These are phyloP conservation scores for Ophiostoma perfectum DNA, from an alignment of 2,329 filamentous ascomycete species.

Conservation along the genomic window DNA sequence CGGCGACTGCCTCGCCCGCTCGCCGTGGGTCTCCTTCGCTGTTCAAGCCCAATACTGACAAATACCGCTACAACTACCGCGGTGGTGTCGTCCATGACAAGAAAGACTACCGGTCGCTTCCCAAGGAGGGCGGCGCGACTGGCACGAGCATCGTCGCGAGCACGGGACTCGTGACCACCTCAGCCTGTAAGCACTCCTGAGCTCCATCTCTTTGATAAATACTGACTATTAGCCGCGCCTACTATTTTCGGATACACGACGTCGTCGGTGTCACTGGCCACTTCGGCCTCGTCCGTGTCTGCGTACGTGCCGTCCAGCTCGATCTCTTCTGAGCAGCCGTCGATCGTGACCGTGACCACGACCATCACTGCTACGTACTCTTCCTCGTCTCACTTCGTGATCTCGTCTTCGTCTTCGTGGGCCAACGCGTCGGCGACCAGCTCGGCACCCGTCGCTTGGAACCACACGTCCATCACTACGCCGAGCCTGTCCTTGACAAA, in stretches of 20 bases:
- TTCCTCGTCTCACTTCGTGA: neutral
- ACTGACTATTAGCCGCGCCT: neutral
- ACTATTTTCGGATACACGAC: neutral
- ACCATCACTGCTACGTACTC: neutral
- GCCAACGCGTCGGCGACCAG: neutral
- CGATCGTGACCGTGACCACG: slow-evolving; percentile 6
- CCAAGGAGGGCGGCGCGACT: neutral
- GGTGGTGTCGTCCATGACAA: neutral
- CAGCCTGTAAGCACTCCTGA: neutral
- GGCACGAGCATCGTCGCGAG: neutral
- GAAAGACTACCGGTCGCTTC: neutral
- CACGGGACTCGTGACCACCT: neutral
- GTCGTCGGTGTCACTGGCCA: neutral
- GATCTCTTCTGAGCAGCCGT: neutral
- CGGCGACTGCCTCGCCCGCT: slow-evolving; percentile 11
- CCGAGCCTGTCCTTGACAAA: neutral
- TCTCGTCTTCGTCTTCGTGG: neutral
- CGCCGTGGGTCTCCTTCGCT: slow-evolving; percentile 11
- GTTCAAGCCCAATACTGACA: neutral
- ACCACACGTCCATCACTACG: neutral
- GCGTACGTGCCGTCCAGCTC: neutral
- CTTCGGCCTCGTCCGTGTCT: slow-evolving; percentile 1
- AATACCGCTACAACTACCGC: neutral
- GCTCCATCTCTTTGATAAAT: neutral
- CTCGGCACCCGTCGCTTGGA: neutral